Conservation (phyloP, 805 yeast genomes). For the Candida easanensis region DNA sequence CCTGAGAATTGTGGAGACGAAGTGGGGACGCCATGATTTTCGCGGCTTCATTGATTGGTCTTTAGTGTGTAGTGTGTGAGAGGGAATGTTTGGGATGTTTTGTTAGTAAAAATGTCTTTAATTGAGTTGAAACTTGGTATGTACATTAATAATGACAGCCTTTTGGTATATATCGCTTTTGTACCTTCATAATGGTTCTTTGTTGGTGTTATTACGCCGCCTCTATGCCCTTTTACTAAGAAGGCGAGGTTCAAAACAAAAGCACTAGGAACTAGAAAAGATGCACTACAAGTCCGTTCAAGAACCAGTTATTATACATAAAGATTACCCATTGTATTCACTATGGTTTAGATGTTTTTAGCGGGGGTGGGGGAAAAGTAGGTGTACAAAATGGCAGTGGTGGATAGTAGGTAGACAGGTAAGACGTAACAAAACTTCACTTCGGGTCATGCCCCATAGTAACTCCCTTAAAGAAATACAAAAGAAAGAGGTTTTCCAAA, state of each 20-base stretch:
- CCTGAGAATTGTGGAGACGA: slow-evolving; percentile 1
- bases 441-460: neutral
- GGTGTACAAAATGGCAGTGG: slow-evolving; percentile 5
- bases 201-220: too few species aligned
- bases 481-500: neutral
- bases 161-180: too few species aligned
- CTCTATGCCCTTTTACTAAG: neutral
- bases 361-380: slow-evolving; percentile 1
- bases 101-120: too few species aligned
- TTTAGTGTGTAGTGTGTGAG: too few species aligned
- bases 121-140: too few species aligned
- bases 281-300: neutral
- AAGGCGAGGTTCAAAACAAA: neutral
- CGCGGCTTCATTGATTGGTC: too few species aligned
- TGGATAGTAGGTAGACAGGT: neutral
- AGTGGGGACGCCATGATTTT: neutral
- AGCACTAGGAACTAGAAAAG: neutral
- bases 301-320: neutral
- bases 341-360: neutral
- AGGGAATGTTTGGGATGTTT: too few species aligned
- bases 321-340: neutral
- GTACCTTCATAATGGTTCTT: too few species aligned
- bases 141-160: too few species aligned
- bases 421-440: neutral
- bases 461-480: neutral